Percentiles rank a stretch among this genome's conserved stretches.
phyloP scores from a whole-genome alignment of 176 grass and related monocot species.

The Triticum dicoccoides region DNA sequence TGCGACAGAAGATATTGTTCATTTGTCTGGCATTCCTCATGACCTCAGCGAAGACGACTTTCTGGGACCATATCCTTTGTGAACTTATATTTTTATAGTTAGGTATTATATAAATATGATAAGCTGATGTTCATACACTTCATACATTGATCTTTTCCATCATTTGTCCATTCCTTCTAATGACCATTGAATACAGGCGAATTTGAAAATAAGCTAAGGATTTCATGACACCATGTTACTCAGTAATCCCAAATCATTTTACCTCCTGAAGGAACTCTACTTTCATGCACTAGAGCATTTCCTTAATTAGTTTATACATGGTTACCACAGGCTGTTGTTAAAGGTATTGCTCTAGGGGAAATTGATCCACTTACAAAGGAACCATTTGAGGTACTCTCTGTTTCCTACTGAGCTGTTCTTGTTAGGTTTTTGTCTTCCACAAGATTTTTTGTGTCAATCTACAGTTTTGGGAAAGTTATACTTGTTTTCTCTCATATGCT shows the following conservation, averaged over 20 bases:
- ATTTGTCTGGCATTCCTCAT: slow-evolving; percentile 57
- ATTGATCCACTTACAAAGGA: slow-evolving; percentile 90
- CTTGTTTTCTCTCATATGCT: slow-evolving; percentile 18
- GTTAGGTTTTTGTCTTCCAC: not conserved
- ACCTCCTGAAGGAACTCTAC: not conserved
- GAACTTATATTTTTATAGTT: slow-evolving; percentile 3
- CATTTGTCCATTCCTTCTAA: not conserved
- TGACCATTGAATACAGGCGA: not conserved
- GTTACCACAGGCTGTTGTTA: slow-evolving; percentile 80
- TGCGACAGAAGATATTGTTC: slow-evolving; percentile 70
- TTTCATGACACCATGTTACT: slow-evolving; percentile 15
- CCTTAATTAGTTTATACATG: slow-evolving; percentile 79
- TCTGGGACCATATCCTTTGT: slow-evolving; percentile 97
- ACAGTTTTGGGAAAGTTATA: not conserved
- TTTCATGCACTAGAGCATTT: slow-evolving; percentile 28
- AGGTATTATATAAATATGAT: slow-evolving; percentile 9
- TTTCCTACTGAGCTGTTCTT: slow-evolving; percentile 11
- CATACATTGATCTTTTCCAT: not conserved
- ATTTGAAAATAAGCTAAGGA: slow-evolving; percentile 5
- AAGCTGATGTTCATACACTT: not conserved
- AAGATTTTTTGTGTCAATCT: not conserved
- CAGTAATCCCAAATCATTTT: slow-evolving; percentile 18
- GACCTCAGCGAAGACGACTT: slow-evolving; percentile 70
- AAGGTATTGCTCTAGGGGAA: slow-evolving; percentile 78
- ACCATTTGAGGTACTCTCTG: slow-evolving; percentile 57